phyloP scores from a whole-genome alignment of 1,284 basidiomycete species.

The Microstroma glucosiphilum region DNA sequence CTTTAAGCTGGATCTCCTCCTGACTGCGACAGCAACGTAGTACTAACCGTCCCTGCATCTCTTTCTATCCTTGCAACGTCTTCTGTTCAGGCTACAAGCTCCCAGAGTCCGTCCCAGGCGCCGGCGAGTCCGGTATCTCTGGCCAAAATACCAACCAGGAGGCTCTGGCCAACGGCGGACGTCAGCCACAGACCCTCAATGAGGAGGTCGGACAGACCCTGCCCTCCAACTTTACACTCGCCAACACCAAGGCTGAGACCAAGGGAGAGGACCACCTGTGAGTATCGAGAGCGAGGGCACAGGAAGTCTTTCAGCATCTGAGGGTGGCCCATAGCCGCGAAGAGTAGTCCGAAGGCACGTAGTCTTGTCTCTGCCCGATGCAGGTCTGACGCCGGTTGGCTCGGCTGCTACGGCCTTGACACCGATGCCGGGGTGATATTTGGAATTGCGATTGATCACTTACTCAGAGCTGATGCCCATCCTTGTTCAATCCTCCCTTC shows the following conservation, averaged over 20 bases:
- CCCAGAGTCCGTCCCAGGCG: neutral
- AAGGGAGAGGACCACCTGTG: neutral
- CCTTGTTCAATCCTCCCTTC: neutral
- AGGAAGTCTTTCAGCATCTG: no score
- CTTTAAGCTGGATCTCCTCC: no score
- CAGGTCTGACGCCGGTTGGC: no score
- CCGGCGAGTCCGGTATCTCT: neutral
- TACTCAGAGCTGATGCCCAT: neutral
- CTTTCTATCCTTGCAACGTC: neutral
- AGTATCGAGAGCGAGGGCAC: no score
- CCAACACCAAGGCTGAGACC: neutral
- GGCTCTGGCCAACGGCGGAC: neutral
- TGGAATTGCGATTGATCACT: no score
- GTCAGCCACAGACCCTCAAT: neutral
- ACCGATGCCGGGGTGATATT: no score
- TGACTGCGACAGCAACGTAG: no score
- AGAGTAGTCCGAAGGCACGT: no score
- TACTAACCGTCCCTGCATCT: neutral
- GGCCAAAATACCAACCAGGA: neutral
- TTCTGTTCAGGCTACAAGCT: neutral
- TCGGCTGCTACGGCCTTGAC: no score
- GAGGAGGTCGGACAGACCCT: slow-evolving; percentile 1
- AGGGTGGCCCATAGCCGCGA: no score
- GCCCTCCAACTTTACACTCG: neutral
- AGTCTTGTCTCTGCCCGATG: no score